These are phyloP conservation scores for Aspergillus bertholletiae DNA, from an alignment of 495 filamentous ascomycete genomes.

Conservation along the genomic window DNA sequence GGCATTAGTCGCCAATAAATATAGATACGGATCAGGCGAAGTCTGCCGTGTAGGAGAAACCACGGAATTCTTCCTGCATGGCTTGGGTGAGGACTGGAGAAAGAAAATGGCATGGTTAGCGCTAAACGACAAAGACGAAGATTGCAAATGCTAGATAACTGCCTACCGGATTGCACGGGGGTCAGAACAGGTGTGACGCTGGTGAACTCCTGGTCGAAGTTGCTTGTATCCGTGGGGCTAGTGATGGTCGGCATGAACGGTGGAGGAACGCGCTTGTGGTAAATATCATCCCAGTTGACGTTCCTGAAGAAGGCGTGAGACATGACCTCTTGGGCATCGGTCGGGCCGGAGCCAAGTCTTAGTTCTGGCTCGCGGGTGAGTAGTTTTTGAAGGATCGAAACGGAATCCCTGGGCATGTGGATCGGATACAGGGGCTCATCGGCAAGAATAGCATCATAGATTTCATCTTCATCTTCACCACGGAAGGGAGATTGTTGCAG, in stretches of 20 bases:
- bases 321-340: constrained; percentile 99
- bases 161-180: constrained; percentile 95
- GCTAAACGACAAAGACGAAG: no score
- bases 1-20: neutral
- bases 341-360: constrained; percentile 88
- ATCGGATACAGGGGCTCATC: constrained; percentile 98
- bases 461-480: constrained; percentile 98
- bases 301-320: constrained; percentile 97
- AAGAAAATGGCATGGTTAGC: constrained; percentile 10
- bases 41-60: constrained; percentile 92
- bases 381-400: constrained; percentile 96
- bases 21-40: constrained; percentile 45
- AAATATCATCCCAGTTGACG: constrained; percentile 98
- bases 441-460: constrained; percentile 97
- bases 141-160: neutral
- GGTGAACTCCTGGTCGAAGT: constrained; percentile 98
- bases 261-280: constrained; percentile 84
- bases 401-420: constrained; percentile 97
- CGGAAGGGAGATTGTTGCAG: constrained; percentile 98
- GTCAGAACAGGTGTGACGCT: constrained; percentile 97
- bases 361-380: constrained; percentile 92
- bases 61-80: constrained; percentile 99
- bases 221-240: constrained; percentile 93
- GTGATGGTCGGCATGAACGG: constrained; percentile 88
- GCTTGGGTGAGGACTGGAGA: constrained; percentile 87